phyloP scores from a whole-genome alignment of 2,329 filamentous ascomycete genomes.

The Diaporthe sp. region DNA sequence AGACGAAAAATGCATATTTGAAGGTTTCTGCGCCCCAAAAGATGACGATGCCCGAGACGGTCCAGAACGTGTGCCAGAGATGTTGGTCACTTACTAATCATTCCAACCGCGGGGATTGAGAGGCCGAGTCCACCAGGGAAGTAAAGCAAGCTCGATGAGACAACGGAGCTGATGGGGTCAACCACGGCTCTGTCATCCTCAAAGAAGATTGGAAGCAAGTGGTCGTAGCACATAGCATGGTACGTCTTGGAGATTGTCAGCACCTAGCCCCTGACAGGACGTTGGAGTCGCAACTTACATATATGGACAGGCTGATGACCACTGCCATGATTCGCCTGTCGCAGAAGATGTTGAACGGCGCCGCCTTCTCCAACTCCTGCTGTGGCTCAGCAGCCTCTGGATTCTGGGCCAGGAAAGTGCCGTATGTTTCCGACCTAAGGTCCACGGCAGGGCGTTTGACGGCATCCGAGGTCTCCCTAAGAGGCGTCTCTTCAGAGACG shows the following conservation, averaged over 20 bases:
- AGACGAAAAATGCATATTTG: not conserved
- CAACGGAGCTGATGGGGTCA: slow-evolving; percentile 40
- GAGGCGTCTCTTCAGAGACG: slow-evolving; percentile 74
- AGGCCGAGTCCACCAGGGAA: slow-evolving; percentile 72
- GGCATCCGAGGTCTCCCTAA: slow-evolving; percentile 80
- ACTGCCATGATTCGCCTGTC: slow-evolving; percentile 75
- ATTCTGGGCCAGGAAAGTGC: slow-evolving; percentile 66
- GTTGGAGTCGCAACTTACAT: slow-evolving; percentile 49
- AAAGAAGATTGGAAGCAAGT: slow-evolving; percentile 91
- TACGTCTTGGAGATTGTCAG: slow-evolving; percentile 65
- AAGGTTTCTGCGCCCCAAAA: not conserved
- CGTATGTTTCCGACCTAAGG: slow-evolving; percentile 81
- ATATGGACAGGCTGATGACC: slow-evolving; percentile 85
- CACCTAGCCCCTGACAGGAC: not conserved
- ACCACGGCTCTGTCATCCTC: slow-evolving; percentile 74
- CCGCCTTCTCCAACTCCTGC: slow-evolving; percentile 41
- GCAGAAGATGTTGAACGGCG: slow-evolving; percentile 57
- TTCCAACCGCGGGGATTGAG: slow-evolving; percentile 69
- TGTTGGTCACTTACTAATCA: slow-evolving; percentile 10
- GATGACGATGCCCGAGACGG: not conserved
- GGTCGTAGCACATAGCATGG: slow-evolving; percentile 95
- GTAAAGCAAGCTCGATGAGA: slow-evolving; percentile 58
- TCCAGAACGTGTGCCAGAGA: not conserved
- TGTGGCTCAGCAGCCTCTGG: slow-evolving; percentile 56
- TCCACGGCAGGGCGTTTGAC: slow-evolving; percentile 79